Conservation (phyloP, 495 filamentous ascomycete genomes). For the Cenococcum geophilum region DNA sequence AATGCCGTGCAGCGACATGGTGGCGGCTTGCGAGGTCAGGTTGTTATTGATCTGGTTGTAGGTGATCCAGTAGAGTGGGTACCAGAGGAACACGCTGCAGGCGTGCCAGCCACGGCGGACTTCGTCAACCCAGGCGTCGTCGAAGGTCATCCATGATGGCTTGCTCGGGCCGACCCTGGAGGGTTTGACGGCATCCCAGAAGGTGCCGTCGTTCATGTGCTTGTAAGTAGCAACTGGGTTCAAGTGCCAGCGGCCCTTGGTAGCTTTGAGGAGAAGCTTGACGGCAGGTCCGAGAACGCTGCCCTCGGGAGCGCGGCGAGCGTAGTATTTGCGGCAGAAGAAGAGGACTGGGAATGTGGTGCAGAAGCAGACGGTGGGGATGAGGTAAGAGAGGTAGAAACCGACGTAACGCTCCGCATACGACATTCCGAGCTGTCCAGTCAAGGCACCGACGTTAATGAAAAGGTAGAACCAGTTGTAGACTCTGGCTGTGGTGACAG, state of each 20-base stretch:
- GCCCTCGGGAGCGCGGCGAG: constrained; percentile 13
- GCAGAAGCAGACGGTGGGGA: constrained; percentile 26
- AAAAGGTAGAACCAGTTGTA: constrained; percentile 63
- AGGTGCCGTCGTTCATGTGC: constrained; percentile 22
- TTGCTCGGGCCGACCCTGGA: constrained; percentile 39
- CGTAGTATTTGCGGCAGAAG: constrained; percentile 26
- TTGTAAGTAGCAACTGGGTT: constrained; percentile 19
- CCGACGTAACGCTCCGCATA: constrained; percentile 70
- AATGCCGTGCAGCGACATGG: constrained; percentile 63
- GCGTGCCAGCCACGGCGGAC: constrained; percentile 62
- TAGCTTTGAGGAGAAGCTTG: constrained; percentile 13
- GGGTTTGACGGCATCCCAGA: constrained; percentile 30
- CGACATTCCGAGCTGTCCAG: constrained; percentile 51
- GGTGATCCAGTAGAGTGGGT: constrained; percentile 63
- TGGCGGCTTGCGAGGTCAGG: constrained; percentile 67
- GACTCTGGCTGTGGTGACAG: constrained; percentile 54
- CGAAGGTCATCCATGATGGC: constrained; percentile 65
- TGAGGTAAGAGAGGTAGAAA: constrained; percentile 61
- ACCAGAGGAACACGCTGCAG: constrained; percentile 62
- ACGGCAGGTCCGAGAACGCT: constrained; percentile 25
- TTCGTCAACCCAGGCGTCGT: constrained; percentile 70
- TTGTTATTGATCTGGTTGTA: constrained; percentile 61
- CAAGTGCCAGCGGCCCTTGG: constrained; percentile 8
- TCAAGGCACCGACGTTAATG: constrained; percentile 61
- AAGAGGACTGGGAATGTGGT: constrained; percentile 18